Percentiles rank a stretch among this genome's conserved stretches.
Conservation (phyloP, 441 rosid species). For the Jatropha multifida region DNA sequence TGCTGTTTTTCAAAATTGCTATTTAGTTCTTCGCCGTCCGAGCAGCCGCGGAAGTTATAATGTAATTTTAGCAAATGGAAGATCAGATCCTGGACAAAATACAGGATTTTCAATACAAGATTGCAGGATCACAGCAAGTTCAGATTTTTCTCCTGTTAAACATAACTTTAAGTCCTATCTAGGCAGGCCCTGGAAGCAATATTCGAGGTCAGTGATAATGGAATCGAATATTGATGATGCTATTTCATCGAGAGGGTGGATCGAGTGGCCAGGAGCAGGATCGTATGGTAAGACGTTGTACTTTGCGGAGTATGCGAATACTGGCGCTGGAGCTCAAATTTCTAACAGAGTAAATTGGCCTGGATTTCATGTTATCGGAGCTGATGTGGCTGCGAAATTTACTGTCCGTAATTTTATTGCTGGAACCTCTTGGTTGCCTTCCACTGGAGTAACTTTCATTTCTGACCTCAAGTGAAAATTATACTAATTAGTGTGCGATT, state of each 20-base stretch:
- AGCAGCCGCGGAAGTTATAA: slow-evolving; percentile 22
- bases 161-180: slow-evolving; percentile 41
- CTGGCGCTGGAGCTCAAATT: slow-evolving; percentile 48
- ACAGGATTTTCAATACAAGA: slow-evolving; percentile 67
- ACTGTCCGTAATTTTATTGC: slow-evolving; percentile 47
- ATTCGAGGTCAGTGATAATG: slow-evolving; percentile 74
- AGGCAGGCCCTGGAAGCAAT: slow-evolving; percentile 77
- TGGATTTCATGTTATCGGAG: slow-evolving; percentile 46
- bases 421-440: slow-evolving; percentile 58
- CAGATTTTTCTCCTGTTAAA: slow-evolving; percentile 38
- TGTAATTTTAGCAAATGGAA: slow-evolving; percentile 58
- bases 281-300: slow-evolving; percentile 38
- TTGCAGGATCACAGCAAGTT: slow-evolving; percentile 42
- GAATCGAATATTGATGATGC: slow-evolving; percentile 51
- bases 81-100: slow-evolving; percentile 65
- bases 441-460: slow-evolving; percentile 53
- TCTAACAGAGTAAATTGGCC: slow-evolving; percentile 48
- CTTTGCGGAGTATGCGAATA: slow-evolving; percentile 50
- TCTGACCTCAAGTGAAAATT: slow-evolving; percentile 40
- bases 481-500: too few species aligned
- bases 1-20: slow-evolving; percentile 74
- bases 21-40: slow-evolving; percentile 47
- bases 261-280: slow-evolving; percentile 60
- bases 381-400: slow-evolving; percentile 43
- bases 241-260: slow-evolving; percentile 60